Evolutionary conservation across 2,329 filamentous ascomycete genomes (phyloP).

Genomic region (Fusarium oxysporum): DNA sequence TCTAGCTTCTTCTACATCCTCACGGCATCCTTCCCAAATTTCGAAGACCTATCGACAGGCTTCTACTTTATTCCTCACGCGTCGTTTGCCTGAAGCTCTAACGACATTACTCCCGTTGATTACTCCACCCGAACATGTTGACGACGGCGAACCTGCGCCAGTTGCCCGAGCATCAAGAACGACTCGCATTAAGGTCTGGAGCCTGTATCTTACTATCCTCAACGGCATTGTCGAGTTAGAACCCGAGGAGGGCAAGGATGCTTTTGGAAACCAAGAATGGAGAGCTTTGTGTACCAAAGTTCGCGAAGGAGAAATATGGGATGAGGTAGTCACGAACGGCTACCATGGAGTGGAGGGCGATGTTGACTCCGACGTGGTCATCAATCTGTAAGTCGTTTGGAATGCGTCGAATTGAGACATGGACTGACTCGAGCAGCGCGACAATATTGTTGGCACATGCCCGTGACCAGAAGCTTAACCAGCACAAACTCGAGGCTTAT

Average conservation of each 20-base stretch:
- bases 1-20: slow-evolving; percentile 69
- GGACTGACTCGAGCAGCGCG: slow-evolving; percentile 66
- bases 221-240: slow-evolving; percentile 92
- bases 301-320: slow-evolving; percentile 92
- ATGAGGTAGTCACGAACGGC: slow-evolving; percentile 87
- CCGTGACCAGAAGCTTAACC: slow-evolving; percentile 83
- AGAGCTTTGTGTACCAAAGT: slow-evolving; percentile 84
- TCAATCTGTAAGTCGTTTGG: slow-evolving; percentile 74
- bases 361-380: slow-evolving; percentile 94
- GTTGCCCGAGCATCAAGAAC: slow-evolving; percentile 83
- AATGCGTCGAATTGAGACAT: slow-evolving; percentile 12
- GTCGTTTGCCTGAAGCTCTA: slow-evolving; percentile 89
- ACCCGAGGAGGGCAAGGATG: slow-evolving; percentile 87
- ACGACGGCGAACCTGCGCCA: slow-evolving; percentile 72
- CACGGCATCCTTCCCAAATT: slow-evolving; percentile 77
- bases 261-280: slow-evolving; percentile 89
- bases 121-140: slow-evolving; percentile 64
- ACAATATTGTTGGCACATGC: slow-evolving; percentile 93
- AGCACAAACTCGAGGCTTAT: slow-evolving; percentile 88
- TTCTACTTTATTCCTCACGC: slow-evolving; percentile 93
- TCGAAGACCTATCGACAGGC: slow-evolving; percentile 95
- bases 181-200: slow-evolving; percentile 96
- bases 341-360: slow-evolving; percentile 90
- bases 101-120: slow-evolving; percentile 88
- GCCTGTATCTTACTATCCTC: slow-evolving; percentile 91